Base-by-base conservation (phyloP, 2,329 filamentous ascomycete genomes). In the Didymella glomerata region DNA sequence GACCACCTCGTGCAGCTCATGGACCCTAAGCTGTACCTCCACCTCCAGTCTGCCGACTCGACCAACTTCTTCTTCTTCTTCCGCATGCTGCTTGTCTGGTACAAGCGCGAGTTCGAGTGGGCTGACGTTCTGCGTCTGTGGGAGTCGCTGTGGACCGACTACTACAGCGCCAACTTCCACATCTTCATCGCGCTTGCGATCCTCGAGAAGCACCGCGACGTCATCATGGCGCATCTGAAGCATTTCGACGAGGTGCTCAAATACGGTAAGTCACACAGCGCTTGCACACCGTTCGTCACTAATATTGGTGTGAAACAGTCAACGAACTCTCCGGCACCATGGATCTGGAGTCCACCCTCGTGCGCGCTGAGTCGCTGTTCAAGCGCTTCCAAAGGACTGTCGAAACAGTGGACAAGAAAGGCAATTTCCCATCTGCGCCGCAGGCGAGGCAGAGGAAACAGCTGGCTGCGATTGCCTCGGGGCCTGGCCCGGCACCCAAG, bases 1-100 rank as follows among this genome's bases (percentile, higher is more conserved):
- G 93, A 99, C 73, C 93, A 99, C 65, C 88, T 99, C 0, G 93
- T 98, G 13, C 93, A 96, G 74, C 91, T 99, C 57, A 93, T 99
- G 88, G 95, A 99, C 67, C 95, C 96, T 0, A 91, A 93, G 74
- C 87, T 99, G 8, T 98, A 97, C 78, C 84, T 91, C 2, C 95
- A 99, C 70, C 86, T 99, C 0, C 88, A 96, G 76, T 88, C 86
- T 16, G 91, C 93, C 20, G 96, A 99, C 71, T 96, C 91, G 71
- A 99, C 95, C 24, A 99, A 99, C 77, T 99, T 99, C 79, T 99
- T 99, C 80, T 99, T 99, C 82, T 98, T 99, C 83, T 99, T 98
- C 86, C 91, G 95, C 60, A 98, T 98, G 95, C 84, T 99, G 32
- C 84, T 99, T 1, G 95, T 99, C 10, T 99, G 95, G 95, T 99